Evolutionary conservation across 768 basidiomycete species (phyloP), one percentile per base, ranked within the genome.

Genomic region (Trametes villosa): DNA sequence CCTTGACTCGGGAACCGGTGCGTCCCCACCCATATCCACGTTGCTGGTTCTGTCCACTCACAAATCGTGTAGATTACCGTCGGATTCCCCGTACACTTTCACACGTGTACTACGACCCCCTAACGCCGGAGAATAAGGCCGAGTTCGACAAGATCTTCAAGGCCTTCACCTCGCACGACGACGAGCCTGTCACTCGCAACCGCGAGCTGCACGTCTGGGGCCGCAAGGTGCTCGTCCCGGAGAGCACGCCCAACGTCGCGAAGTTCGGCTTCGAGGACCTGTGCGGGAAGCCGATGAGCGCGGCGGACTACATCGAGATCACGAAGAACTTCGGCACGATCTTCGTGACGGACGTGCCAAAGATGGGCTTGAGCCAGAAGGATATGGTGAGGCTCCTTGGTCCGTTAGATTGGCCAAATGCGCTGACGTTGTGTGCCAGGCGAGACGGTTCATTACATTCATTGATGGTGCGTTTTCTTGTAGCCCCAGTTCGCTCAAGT

Each of bases 391-490:
- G 69, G 17, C 18, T 0, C 20, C n/a, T n/a, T n/a, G n/a, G n/a
- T n/a, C n/a, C n/a, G n/a, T n/a, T n/a, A n/a, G n/a, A n/a, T n/a
- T n/a, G n/a, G n/a, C n/a, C n/a, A n/a, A n/a, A n/a, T n/a, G 29
- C 29, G 34, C 18, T 44, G 59, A 57, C 50, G 18, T 51, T 12
- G 29, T 30, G 13, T 51, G 29, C 45, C 65, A 92, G 91, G 96
- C 96, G 20, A 82, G 97, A 66, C 79, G 97, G 63, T 98, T 99
- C 72, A 99, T 99, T 70, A 96, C 96, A 0, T 98, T 98, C 72
- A 89, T 99, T 67, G 97, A 99, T 78, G 91, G 91, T 85, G 53
- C 62, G 34, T 51, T 44, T n/a, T 56, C 17, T 26, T 20, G 15
- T 22, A 20, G 34, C 45, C 26, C 24, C 33, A 13, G 49, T 27